Evolutionary conservation across 2,329 filamentous ascomycete species (phyloP), one percentile per base, ranked within the genome.

Genomic region (Xylariomycetidae sp.): DNA sequence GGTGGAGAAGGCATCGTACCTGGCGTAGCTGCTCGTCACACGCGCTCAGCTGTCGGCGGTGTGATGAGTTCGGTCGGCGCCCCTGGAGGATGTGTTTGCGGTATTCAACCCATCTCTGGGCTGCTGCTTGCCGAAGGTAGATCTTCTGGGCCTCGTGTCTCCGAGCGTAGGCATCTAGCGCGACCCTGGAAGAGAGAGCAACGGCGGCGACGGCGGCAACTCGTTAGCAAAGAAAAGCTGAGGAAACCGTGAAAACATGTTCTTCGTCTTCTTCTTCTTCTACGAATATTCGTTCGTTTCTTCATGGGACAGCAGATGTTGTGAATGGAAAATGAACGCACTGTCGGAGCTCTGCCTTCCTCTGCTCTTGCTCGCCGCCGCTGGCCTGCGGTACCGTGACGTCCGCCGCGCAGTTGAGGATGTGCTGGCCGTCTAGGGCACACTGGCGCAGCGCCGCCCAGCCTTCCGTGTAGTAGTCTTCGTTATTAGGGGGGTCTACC

Each of bases 101-200:
- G 52, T 65, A 68, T 38, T 70, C 63, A 38, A 80, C 55, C 77
- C 78, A 82, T 46, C 69, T 61, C 55, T 77, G 73, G 22, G 74
- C 76, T 17, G 75, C 77, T 16, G 62, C 64, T 52, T 82, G 78
- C 20, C 77, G 69, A 37, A 77, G 62, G 45, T 74, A 78, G 45
- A 82, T 82, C 62, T 80, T 82, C 45, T 79, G 77, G 17, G 63
- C 76, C 49, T 80, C 74, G 55, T 82, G 78, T 32, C 78, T 67
- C 46, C 78, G 67, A 7, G 76, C 66, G 46, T 70, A 77, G 15
- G 76, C 74, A 46, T 82, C 78, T 25, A 82, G 63, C 30, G 72
- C 61, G 37, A 80, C 66, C 48, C 76, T 79, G 16, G n/a, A n/a
- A n/a, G n/a, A n/a, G n/a, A n/a, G n/a, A n/a, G n/a, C n/a, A n/a